Conservation (phyloP, 495 filamentous ascomycete species). For the Trichoderma erinaceum region DNA sequence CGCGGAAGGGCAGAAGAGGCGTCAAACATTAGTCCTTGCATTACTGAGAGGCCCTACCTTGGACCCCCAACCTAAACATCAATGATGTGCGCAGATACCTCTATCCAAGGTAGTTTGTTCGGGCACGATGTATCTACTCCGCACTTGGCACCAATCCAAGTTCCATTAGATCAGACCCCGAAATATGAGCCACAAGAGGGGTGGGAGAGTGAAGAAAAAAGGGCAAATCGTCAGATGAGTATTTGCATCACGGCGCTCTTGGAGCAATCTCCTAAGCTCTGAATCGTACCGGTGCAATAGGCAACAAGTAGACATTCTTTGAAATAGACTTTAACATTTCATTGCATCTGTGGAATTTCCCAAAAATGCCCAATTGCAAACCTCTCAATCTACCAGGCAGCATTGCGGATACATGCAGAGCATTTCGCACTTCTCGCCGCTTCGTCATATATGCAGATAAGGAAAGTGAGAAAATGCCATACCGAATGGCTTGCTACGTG, state of each 20-base stretch:
- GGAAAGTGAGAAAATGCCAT: background rate
- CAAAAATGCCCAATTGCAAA: background rate
- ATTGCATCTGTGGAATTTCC: background rate
- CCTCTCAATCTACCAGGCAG: background rate
- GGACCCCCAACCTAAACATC: too few relatives aligned
- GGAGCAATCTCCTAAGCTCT: background rate
- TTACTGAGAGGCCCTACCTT: too few relatives aligned
- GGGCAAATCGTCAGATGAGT: background rate
- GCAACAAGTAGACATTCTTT: too few relatives aligned
- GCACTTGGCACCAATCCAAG: background rate
- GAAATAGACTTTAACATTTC: background rate
- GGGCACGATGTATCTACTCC: slow-evolving; percentile 4
- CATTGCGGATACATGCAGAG: background rate
- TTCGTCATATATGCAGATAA: background rate
- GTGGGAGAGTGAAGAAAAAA: background rate
- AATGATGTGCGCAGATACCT: too few relatives aligned
- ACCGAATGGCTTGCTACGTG: background rate
- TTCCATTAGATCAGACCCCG: background rate
- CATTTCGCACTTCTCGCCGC: background rate
- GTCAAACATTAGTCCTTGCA: too few relatives aligned
- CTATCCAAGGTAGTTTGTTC: background rate
- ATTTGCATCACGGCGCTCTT: background rate
- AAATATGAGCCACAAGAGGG: background rate
- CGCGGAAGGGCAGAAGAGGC: too few relatives aligned
- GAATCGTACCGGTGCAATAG: background rate